Evolutionary conservation across 768 basidiomycete species (phyloP), one percentile per base, ranked within the genome.

Genomic region (Calocybe cyanea): DNA sequence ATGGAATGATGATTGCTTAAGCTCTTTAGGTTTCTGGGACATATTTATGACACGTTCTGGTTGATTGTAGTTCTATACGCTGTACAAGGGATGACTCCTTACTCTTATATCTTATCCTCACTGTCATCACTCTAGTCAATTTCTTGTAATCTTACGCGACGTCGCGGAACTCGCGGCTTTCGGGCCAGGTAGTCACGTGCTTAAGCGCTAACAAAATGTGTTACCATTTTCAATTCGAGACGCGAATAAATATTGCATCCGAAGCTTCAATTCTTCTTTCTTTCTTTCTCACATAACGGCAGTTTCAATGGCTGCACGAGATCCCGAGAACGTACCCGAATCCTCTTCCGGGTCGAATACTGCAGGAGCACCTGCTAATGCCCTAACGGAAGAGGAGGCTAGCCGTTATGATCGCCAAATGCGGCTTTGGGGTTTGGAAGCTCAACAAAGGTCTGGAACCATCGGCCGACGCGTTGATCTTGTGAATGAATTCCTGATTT

Each of bases 321-420:
- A 45, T 21, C n/a, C 44, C 33, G 36, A 23, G 41, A 52, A 49
- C 15, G 38, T 36, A 28, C 33, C 46, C n/a, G 33, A 43, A 23
- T 35, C 45, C 25, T 36, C 46, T 18, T 47, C 37, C n/a, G 31
- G 28, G 41, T 48, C 46, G 37, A 46, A 45, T 17, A 35, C 28
- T 8, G 44, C 42, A 8, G 55, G 49, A 11, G 25, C 25, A 38
- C 53, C 49, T 47, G 55, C 41, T n/a, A 68, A 70, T 40, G 67
- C 74, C 47, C 76, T 86, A 42, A 85, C 85, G 38, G 85, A 87
- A 67, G 85, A 85, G 70, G 70, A 73, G 63, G 66, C 68, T 18
- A 90, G 87, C 11, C 76, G 96, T 19, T 96, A 98, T 64, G 96
- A 98, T 64, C 83, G 95, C 20, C 94, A 98, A 65, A 96, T 98